These are phyloP conservation scores for Colletotrichum gigasporum DNA, from an alignment of 2,329 filamentous ascomycete genomes.

Conservation along the genomic window DNA sequence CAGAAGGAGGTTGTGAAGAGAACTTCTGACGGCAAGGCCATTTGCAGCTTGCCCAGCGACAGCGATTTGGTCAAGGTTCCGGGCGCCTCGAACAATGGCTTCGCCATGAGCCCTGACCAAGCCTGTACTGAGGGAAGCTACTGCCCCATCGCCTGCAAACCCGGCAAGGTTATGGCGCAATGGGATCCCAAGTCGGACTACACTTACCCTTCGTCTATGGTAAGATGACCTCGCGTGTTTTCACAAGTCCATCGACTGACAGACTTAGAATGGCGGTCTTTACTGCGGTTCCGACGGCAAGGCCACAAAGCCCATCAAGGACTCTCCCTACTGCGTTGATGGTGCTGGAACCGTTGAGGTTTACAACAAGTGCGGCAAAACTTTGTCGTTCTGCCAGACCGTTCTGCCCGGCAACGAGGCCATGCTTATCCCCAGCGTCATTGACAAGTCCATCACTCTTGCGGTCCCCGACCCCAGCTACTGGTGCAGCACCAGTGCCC, in stretches of 20 bases:
- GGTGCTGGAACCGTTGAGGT: conserved; percentile 73
- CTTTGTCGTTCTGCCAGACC: conserved; percentile 81
- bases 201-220: conserved; percentile 76
- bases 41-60: conserved; percentile 73
- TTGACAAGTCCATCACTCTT: conserved; percentile 64
- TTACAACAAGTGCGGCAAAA: conserved; percentile 70
- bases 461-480: conserved; percentile 77
- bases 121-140: conserved; percentile 73
- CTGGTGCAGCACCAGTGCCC: conserved; percentile 78
- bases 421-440: conserved; percentile 83
- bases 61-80: conserved; percentile 75
- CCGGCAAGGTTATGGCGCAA: conserved; percentile 80
- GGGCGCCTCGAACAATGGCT: conserved; percentile 72
- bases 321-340: conserved; percentile 74
- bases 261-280: conserved; percentile 73
- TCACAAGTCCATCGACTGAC: neutral
- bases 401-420: conserved; percentile 82
- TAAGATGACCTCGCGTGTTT: conserved; percentile 41
- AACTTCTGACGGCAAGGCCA: conserved; percentile 39
- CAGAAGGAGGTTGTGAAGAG: conserved; percentile 37
- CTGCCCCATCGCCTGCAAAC: conserved; percentile 80
- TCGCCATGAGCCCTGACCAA: conserved; percentile 82
- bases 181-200: conserved; percentile 80
- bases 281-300: conserved; percentile 75
- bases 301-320: conserved; percentile 74